phyloP scores from a whole-genome alignment of 192 early-diverging fungal species.

The Umbelopsis vinacea region DNA sequence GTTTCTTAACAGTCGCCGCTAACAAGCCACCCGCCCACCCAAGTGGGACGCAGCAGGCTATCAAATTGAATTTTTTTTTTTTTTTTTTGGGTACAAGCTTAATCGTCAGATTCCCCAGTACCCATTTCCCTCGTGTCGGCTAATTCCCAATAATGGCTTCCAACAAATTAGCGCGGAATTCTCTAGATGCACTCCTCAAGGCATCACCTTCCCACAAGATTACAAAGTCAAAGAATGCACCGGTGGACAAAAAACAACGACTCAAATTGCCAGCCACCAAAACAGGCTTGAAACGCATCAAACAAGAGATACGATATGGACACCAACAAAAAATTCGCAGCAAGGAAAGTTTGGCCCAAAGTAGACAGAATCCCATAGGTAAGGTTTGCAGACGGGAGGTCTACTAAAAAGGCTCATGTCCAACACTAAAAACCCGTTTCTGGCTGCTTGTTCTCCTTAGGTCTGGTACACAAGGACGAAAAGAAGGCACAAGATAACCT shows the following conservation, averaged over 20 bases:
- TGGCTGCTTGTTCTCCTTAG: neutral
- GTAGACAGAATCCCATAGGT: slow-evolving; percentile 50
- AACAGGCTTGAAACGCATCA: slow-evolving; percentile 49
- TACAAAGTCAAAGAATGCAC: neutral
- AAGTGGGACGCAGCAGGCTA: no score
- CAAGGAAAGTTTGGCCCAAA: slow-evolving; percentile 30
- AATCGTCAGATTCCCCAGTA: no score
- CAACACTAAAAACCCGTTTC: neutral
- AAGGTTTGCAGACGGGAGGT: neutral
- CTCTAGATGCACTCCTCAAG: neutral
- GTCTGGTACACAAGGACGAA: slow-evolving; percentile 14
- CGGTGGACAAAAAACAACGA: neutral
- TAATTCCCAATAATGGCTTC: neutral
- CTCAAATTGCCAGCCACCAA: slow-evolving; percentile 42
- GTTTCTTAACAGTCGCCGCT: no score
- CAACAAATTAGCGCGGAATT: slow-evolving; percentile 1
- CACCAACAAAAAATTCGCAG: slow-evolving; percentile 33
- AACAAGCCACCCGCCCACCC: no score
- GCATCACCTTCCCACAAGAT: neutral
- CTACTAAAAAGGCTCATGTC: neutral
- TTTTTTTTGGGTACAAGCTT: no score
- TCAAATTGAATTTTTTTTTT: no score
- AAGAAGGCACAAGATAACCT: slow-evolving; percentile 16
- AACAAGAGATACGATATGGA: slow-evolving; percentile 50
- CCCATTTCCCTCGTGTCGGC: no score